A percentile compares a stretch with the other conserved stretches of the same genome.
Conservation (phyloP, 2,329 filamentous ascomycete genomes). For the Neurospora sp. region DNA sequence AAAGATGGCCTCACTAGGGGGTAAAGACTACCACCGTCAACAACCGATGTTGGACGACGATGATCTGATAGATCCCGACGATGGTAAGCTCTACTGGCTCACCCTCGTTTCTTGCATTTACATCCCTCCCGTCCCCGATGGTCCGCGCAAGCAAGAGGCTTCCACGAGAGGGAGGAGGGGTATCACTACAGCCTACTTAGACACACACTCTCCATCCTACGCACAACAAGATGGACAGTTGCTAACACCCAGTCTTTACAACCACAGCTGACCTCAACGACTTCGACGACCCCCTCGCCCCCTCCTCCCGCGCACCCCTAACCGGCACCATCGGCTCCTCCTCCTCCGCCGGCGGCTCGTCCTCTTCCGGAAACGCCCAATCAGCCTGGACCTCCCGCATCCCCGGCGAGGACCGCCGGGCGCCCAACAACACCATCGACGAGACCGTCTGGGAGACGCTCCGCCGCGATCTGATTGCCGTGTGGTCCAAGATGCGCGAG, state of each 20-base stretch:
- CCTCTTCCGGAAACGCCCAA: not conserved
- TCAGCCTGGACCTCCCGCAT: constrained; percentile 60
- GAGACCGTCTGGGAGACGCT: constrained; percentile 97
- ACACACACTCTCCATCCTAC: not conserved
- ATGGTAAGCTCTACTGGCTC: constrained; percentile 42
- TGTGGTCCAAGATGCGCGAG: constrained; percentile 97
- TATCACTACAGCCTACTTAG: not conserved
- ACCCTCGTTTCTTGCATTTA: not conserved
- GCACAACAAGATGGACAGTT: not conserved
- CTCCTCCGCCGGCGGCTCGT: constrained; percentile 40
- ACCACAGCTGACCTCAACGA: constrained; percentile 71
- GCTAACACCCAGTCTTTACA: not conserved
- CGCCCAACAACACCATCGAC: constrained; percentile 88
- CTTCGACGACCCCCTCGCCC: constrained; percentile 77
- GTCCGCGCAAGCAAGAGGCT: not conserved
- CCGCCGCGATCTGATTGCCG: constrained; percentile 77
- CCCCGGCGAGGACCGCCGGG: constrained; percentile 82
- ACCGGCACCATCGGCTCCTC: constrained; percentile 70
- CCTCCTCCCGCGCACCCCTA: constrained; percentile 70
- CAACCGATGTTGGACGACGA: constrained; percentile 40
- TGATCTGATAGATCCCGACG: constrained; percentile 69
- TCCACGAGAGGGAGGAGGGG: not conserved
- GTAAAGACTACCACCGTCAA: constrained; percentile 42
- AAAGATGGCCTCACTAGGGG: constrained; percentile 37
- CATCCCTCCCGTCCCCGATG: not conserved